Percentiles rank a stretch among this genome's conserved stretches.
These are phyloP conservation scores for Trichoderma reesei DNA, from an alignment of 495 filamentous ascomycete genomes.

Conservation along the genomic window DNA sequence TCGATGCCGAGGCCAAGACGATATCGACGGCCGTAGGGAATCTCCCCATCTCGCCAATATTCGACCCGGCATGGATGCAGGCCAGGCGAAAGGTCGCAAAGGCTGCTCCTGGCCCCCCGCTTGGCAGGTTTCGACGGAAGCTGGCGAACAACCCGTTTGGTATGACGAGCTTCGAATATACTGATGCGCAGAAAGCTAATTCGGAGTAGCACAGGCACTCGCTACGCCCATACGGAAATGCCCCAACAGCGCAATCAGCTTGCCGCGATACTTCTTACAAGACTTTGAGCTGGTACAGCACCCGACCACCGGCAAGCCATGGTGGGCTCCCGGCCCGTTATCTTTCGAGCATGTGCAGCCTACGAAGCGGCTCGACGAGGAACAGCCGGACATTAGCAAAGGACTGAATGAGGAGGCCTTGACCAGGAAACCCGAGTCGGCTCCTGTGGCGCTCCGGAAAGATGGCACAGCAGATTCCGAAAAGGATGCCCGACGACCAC, in stretches of 20 bases:
- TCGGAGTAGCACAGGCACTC: constrained; percentile 45
- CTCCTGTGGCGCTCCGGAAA: not conserved
- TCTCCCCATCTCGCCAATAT: constrained; percentile 41
- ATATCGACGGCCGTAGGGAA: constrained; percentile 29
- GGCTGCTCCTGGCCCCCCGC: constrained; percentile 13
- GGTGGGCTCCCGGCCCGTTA: constrained; percentile 48
- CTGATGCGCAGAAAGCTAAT: constrained; percentile 8
- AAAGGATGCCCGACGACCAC: not conserved
- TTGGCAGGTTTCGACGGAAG: constrained; percentile 37
- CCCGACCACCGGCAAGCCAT: constrained; percentile 45
- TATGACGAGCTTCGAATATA: constrained; percentile 22
- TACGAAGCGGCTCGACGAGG: constrained; percentile 22
- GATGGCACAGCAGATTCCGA: not conserved
- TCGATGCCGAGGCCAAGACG: constrained; percentile 26
- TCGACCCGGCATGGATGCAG: constrained; percentile 38
- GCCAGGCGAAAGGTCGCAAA: constrained; percentile 23
- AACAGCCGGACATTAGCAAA: not conserved
- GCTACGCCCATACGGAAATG: constrained; percentile 58
- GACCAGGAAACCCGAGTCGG: not conserved
- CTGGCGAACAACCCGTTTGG: constrained; percentile 52
- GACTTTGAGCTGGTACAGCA: constrained; percentile 48
- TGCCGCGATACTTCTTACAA: constrained; percentile 58
- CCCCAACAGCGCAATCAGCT: constrained; percentile 36
- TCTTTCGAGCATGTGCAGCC: constrained; percentile 13
- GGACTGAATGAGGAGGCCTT: not conserved